Conservation (phyloP, 805 yeast genomes). For the Candida coquimbonensis region DNA sequence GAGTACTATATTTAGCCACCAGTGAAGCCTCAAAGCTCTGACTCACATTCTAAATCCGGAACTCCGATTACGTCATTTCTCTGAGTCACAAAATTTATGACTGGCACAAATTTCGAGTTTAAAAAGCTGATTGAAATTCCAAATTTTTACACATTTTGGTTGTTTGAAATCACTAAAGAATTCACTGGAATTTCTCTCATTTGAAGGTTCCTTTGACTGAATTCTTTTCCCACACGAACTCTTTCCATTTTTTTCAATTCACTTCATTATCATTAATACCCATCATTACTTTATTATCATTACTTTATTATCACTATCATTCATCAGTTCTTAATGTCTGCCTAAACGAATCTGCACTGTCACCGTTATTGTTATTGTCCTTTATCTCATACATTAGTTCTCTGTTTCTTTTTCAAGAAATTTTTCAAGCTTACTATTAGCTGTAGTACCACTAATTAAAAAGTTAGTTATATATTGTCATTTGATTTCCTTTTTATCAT, state of each 20-base stretch:
- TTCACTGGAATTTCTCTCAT: background rate
- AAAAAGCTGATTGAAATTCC: background rate
- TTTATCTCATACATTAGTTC: too few relatives aligned
- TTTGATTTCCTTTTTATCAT: background rate
- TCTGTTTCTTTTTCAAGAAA: too few relatives aligned
- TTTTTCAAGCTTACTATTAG: too few relatives aligned
- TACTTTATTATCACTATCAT: background rate
- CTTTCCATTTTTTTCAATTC: background rate
- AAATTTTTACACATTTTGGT: background rate
- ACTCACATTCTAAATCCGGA: background rate
- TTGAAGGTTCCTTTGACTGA: background rate
- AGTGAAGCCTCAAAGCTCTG: background rate
- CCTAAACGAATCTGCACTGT: background rate
- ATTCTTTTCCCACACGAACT: background rate
- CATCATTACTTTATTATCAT: background rate
- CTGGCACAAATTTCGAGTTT: too few relatives aligned
- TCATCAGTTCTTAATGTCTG: slow-evolving; percentile 2
- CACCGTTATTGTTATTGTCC: too few relatives aligned
- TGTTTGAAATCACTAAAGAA: too few relatives aligned
- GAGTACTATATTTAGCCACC: too few relatives aligned
- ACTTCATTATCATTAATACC: background rate
- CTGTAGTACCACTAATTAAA: too few relatives aligned
- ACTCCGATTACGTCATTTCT: too few relatives aligned
- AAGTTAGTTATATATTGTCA: background rate
- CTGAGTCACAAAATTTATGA: background rate